A percentile compares a stretch with the other conserved stretches of the same genome.
Conservation (phyloP, 768 basidiomycete genomes). For the Asterophora lycoperdoides region DNA sequence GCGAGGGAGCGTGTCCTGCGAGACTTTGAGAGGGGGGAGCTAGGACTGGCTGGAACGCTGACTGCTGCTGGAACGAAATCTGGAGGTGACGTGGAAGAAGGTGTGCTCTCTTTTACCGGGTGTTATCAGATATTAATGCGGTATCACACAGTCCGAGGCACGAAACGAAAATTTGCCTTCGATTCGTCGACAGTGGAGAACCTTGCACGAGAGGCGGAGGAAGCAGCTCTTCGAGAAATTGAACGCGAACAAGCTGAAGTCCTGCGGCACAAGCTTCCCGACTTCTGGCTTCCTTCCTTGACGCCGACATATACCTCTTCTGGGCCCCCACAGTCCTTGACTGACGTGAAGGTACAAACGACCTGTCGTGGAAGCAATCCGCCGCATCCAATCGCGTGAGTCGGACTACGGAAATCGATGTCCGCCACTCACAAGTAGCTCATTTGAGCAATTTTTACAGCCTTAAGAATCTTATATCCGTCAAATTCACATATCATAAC, state of each 20-base stretch:
- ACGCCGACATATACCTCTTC: constrained; percentile 75
- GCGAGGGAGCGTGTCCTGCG: constrained; percentile 85
- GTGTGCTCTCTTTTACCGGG: constrained; percentile 14
- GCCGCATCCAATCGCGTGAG: constrained; percentile 74
- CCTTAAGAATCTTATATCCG: constrained; percentile 75
- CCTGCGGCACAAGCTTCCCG: constrained; percentile 84
- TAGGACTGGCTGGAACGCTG: constrained; percentile 54
- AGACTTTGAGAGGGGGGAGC: constrained; percentile 88
- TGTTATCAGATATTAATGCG: neutral
- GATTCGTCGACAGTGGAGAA: constrained; percentile 67
- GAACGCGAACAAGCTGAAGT: constrained; percentile 84
- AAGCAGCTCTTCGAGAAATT: constrained; percentile 77
- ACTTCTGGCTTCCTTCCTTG: constrained; percentile 95
- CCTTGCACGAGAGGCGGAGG: constrained; percentile 79
- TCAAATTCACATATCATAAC: constrained; percentile 67
- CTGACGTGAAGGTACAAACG: constrained; percentile 83
- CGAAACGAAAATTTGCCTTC: constrained; percentile 86
- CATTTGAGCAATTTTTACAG: constrained; percentile 35
- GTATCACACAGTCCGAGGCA: constrained; percentile 44
- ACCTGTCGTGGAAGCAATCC: constrained; percentile 82
- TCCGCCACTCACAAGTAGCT: neutral
- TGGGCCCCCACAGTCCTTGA: constrained; percentile 59
- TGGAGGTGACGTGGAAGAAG: constrained; percentile 32
- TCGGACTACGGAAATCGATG: constrained; percentile 10
- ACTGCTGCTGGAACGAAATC: constrained; percentile 37